Conservation (phyloP, 2,329 filamentous ascomycete species). For the Annulohypoxylon truncatum region DNA sequence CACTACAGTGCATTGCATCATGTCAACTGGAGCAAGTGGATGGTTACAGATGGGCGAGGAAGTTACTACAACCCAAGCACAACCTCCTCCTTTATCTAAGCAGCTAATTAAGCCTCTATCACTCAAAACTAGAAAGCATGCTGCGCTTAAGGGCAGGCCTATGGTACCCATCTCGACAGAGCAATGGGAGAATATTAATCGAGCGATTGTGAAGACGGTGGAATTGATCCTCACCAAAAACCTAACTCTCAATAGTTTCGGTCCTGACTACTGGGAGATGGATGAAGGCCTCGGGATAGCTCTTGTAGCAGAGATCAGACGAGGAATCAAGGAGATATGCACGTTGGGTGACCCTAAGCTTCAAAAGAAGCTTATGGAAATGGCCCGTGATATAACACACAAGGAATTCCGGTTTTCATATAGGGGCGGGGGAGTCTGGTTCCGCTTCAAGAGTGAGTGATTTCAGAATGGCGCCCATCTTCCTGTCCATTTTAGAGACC, state of each 20-base stretch:
- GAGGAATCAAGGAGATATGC: conserved; percentile 27
- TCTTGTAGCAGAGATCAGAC: conserved; percentile 35
- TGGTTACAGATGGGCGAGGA: neutral
- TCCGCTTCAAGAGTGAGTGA: conserved; percentile 32
- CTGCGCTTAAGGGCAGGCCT: conserved; percentile 12
- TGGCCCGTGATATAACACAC: conserved; percentile 30
- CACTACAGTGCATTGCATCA: neutral
- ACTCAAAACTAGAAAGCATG: conserved; percentile 17
- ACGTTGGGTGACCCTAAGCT: conserved; percentile 28
- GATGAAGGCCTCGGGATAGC: conserved; percentile 35
- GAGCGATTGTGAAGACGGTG: conserved; percentile 35
- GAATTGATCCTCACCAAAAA: conserved; percentile 26
- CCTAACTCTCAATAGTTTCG: conserved; percentile 20
- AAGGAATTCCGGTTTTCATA: conserved; percentile 35
- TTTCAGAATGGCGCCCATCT: neutral
- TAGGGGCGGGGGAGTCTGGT: conserved; percentile 36
- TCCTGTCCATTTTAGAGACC: neutral
- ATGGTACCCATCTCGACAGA: conserved; percentile 1
- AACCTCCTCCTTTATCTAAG: neutral
- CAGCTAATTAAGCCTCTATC: neutral
- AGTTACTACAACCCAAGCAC: neutral
- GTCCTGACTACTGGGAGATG: conserved; percentile 31
- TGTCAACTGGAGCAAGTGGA: neutral
- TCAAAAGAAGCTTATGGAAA: conserved; percentile 18
- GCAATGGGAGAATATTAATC: conserved; percentile 37